Evolutionary conservation across 2,329 filamentous ascomycete species (phyloP).

Genomic region (Ramularia endophylla): DNA sequence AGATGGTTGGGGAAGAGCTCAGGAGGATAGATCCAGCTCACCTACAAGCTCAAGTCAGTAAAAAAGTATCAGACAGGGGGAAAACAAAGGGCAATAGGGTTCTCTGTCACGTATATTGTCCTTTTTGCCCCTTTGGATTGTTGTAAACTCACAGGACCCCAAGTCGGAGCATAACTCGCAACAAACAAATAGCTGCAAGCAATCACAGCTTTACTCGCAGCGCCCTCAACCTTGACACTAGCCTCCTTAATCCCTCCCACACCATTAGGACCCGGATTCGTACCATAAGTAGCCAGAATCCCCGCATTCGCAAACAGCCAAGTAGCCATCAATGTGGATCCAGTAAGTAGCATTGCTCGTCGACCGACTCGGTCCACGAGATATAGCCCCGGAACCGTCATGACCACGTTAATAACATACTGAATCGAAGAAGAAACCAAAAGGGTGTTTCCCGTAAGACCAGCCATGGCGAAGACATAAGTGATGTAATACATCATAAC

Average conservation of each 20-base stretch:
- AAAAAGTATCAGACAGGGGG: too few species aligned
- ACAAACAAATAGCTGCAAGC: slow-evolving; percentile 69
- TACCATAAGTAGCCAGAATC: slow-evolving; percentile 56
- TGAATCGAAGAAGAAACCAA: slow-evolving; percentile 64
- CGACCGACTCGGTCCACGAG: slow-evolving; percentile 73
- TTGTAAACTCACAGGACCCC: slow-evolving; percentile 58
- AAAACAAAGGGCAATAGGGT: too few species aligned
- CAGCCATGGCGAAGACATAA: slow-evolving; percentile 69
- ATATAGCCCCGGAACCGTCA: slow-evolving; percentile 70
- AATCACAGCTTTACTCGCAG: slow-evolving; percentile 41
- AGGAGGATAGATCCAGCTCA: slow-evolving; percentile 56
- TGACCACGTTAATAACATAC: slow-evolving; percentile 71
- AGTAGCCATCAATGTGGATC: slow-evolving; percentile 57
- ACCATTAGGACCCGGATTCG: slow-evolving; percentile 31
- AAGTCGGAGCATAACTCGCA: slow-evolving; percentile 52
- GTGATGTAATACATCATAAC: slow-evolving; percentile 36
- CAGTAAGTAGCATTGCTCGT: slow-evolving; percentile 60
- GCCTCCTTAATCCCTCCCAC: slow-evolving; percentile 35
- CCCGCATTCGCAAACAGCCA: slow-evolving; percentile 59
- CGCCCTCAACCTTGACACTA: slow-evolving; percentile 34
- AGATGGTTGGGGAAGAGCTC: slow-evolving; percentile 60
- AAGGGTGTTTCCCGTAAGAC: slow-evolving; percentile 48
- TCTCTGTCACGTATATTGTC: too few species aligned
- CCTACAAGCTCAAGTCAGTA: too few species aligned
- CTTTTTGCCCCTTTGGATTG: too few species aligned